These are phyloP conservation scores for Geosmithia putterillii DNA, from an alignment of 2,329 filamentous ascomycete species.

Conservation along the genomic window DNA sequence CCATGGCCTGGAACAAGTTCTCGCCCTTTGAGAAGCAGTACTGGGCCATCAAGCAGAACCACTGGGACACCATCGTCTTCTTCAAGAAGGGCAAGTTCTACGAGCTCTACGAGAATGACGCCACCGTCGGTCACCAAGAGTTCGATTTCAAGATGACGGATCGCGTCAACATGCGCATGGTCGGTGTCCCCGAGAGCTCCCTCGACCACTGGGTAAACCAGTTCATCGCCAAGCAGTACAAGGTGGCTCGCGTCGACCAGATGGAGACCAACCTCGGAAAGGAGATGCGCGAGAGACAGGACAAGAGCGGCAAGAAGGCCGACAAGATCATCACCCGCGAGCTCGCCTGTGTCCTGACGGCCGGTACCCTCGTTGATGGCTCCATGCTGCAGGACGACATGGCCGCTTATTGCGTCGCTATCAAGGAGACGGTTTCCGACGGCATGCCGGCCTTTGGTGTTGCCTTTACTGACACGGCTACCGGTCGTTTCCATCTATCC, in stretches of 20 bases:
- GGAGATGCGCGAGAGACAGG: constrained; percentile 92
- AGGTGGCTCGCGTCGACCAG: constrained; percentile 92
- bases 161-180: constrained; percentile 99
- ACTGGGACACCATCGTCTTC: constrained; percentile 95
- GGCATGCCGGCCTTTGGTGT: constrained; percentile 78
- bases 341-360: constrained; percentile 79
- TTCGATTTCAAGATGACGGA: constrained; percentile 98
- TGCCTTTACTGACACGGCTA: constrained; percentile 89
- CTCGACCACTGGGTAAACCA: constrained; percentile 97
- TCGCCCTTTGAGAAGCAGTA: constrained; percentile 96
- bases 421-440: constrained; percentile 70
- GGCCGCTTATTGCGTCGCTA: constrained; percentile 89
- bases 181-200: constrained; percentile 89
- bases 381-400: constrained; percentile 97
- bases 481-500: constrained; percentile 87
- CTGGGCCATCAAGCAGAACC: constrained; percentile 98
- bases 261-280: constrained; percentile 93
- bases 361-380: constrained; percentile 86
- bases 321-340: constrained; percentile 93
- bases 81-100: constrained; percentile 99
- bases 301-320: constrained; percentile 52
- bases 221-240: constrained; percentile 95
- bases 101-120: constrained; percentile 95
- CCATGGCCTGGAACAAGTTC: constrained; percentile 66
- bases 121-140: constrained; percentile 87